Evolutionary conservation across 352 stramenopile species (phyloP), one percentile per base, ranked within the genome.

Genomic region (Pythium apleroticum): DNA sequence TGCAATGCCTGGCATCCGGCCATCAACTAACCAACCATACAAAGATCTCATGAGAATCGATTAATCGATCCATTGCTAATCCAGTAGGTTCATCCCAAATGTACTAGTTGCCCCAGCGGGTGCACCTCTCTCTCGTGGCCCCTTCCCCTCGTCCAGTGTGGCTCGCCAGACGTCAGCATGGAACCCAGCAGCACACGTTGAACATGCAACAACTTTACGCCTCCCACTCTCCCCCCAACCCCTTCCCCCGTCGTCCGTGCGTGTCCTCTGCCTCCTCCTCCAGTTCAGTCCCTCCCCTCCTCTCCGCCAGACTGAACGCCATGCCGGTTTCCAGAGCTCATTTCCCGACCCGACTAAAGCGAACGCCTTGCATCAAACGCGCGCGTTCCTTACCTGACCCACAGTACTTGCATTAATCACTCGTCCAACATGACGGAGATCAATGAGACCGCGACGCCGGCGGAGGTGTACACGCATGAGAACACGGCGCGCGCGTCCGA

Each of bases 401-500:
- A 28, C 24, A 27, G 27, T 35, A 45, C 37, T 9, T 24, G 10
- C 39, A 45, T 15, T 11, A 15, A 45, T 45, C 14, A 24, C 39
- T n/a, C n/a, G n/a, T n/a, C n/a, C 15, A 24, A 15, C n/a, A 27
- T 50, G 43, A 50, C 43, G 9, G n/a, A 50, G 43, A 27, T 41
- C 33, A 41, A 17, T 17, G 33, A 41, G 7, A 41, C 33, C 33
- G 33, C 19, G 19, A 50, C 43, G 19, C 19, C 20, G 3, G 20
- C 20, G 5, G 43, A 50, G n/a, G n/a, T n/a, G 45, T 84, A 83
- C 72, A 66, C 61, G n/a, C 56, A 79, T 37, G 72, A 72, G 56
- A 63, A 63, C 24, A 86, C 79, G 19, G 65, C 75, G 28, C 79
- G 79, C 43, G 74, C 74, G 55, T 71, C 68, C 9, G 65, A 80